phyloP scores from a whole-genome alignment of 306 rosid species.

The Argentina anserina region DNA sequence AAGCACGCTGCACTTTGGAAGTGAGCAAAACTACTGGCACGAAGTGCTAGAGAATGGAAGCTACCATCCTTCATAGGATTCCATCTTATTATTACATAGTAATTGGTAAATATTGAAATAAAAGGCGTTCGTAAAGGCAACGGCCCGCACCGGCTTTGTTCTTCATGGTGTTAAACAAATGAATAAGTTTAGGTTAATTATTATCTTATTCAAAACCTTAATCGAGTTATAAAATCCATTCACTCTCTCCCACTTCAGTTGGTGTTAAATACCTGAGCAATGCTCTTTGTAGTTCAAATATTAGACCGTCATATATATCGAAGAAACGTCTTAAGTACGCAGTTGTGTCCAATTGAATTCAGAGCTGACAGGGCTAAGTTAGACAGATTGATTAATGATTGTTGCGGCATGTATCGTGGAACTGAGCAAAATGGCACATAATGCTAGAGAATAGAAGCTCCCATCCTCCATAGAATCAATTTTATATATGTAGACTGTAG shows the following conservation, averaged over 20 bases:
- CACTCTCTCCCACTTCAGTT: background rate
- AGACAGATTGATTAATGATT: conserved; percentile 6
- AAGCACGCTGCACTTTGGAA: background rate
- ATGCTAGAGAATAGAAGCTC: conserved; percentile 22
- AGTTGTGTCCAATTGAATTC: background rate
- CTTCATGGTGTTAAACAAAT: background rate
- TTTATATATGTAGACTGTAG: background rate
- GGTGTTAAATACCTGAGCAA: background rate
- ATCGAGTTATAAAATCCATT: background rate
- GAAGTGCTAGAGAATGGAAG: background rate
- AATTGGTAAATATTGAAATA: background rate
- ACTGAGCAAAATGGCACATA: conserved; percentile 8
- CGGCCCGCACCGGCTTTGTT: conserved; percentile 43
- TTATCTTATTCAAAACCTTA: background rate
- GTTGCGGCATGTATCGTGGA: conserved; percentile 1
- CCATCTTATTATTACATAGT: conserved; percentile 12
- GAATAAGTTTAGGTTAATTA: background rate
- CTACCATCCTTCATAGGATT: background rate
- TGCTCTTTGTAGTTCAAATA: background rate
- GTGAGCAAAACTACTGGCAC: background rate
- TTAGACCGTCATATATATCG: background rate
- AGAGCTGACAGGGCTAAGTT: background rate
- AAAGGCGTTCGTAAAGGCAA: conserved; percentile 73
- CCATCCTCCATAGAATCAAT: conserved; percentile 14
- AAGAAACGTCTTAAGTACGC: background rate